Percentiles rank a stretch among this genome's conserved stretches.
These are phyloP conservation scores for Gloeophyllum trabeum DNA, from an alignment of 768 basidiomycete species.

Conservation along the genomic window DNA sequence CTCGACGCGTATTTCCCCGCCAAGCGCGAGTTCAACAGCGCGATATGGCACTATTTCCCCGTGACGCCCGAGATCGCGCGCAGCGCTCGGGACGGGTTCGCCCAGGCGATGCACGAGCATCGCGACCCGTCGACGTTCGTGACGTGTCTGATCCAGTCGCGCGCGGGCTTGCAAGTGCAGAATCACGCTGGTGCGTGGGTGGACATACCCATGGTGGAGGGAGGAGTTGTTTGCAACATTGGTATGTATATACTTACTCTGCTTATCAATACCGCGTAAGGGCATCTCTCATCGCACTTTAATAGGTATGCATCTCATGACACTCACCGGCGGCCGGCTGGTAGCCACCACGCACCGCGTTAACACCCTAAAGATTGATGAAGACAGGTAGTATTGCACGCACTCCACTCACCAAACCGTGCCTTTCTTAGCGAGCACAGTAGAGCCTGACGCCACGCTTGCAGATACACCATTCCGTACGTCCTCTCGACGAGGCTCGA, in stretches of 20 bases:
- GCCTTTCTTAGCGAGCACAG: neutral
- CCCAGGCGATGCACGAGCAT: slow-evolving; percentile 21
- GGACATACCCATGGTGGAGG: slow-evolving; percentile 17
- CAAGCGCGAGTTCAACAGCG: slow-evolving; percentile 16
- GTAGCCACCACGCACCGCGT: slow-evolving; percentile 20
- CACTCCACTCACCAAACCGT: neutral
- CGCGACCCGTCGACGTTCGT: slow-evolving; percentile 20
- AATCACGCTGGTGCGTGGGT: slow-evolving; percentile 18
- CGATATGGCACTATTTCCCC: slow-evolving; percentile 21
- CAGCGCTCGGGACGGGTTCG: slow-evolving; percentile 15
- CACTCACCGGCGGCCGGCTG: slow-evolving; percentile 16
- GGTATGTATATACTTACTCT: slow-evolving; percentile 11
- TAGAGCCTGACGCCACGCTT: slow-evolving; percentile 5
- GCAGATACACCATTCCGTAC: slow-evolving; percentile 20
- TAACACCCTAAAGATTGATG: slow-evolving; percentile 19
- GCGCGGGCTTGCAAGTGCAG: slow-evolving; percentile 17
- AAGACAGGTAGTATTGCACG: slow-evolving; percentile 15
- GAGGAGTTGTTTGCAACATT: slow-evolving; percentile 21
- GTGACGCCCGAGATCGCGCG: slow-evolving; percentile 11
- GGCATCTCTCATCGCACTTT: slow-evolving; percentile 10
- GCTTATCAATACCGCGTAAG: neutral
- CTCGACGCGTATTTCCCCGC: slow-evolving; percentile 16
- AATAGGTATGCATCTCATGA: slow-evolving; percentile 22
- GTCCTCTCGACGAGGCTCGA: slow-evolving; percentile 18
- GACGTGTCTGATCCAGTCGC: slow-evolving; percentile 19